Conservation (phyloP, 176 grass and related monocot genomes). For the Thalia dealbata region DNA sequence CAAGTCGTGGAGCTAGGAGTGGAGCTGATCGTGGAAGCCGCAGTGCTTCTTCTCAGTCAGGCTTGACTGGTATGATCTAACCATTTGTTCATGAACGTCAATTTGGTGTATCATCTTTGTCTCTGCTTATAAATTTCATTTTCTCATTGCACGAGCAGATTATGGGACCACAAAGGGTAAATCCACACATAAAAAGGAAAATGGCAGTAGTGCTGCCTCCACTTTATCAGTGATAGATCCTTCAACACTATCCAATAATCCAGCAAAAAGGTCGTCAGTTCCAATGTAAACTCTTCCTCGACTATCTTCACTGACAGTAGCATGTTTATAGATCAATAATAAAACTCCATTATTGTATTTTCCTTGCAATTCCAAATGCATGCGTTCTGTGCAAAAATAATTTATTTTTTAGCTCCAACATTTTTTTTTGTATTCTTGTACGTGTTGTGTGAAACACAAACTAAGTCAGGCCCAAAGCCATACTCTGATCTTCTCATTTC, state of each 20-base stretch:
- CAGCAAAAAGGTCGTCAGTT: constrained; percentile 34
- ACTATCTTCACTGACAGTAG: too few relatives aligned
- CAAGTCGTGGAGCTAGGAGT: constrained; percentile 50
- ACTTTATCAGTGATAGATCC: constrained; percentile 44
- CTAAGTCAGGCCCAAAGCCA: too few relatives aligned
- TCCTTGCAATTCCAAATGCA: background rate
- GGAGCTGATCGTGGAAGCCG: constrained; percentile 47
- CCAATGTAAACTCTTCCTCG: constrained; percentile 41
- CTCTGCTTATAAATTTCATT: background rate
- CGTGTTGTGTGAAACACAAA: too few relatives aligned
- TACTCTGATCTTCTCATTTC: too few relatives aligned
- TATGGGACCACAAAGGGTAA: constrained; percentile 42
- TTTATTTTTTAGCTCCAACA: background rate
- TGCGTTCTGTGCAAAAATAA: background rate
- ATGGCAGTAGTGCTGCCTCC: constrained; percentile 15
- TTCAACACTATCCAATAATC: constrained; percentile 29
- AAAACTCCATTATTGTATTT: background rate
- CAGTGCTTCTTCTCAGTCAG: constrained; percentile 27
- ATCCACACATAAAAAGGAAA: constrained; percentile 40
- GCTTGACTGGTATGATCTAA: constrained; percentile 43
- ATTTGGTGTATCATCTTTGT: background rate
- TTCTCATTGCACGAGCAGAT: constrained; percentile 1
- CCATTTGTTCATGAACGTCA: background rate
- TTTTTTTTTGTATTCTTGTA: background rate
- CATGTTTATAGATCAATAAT: background rate